These are phyloP conservation scores for Crithidia brevicula DNA, from an alignment of 208 protist genomes.

Conservation along the genomic window DNA sequence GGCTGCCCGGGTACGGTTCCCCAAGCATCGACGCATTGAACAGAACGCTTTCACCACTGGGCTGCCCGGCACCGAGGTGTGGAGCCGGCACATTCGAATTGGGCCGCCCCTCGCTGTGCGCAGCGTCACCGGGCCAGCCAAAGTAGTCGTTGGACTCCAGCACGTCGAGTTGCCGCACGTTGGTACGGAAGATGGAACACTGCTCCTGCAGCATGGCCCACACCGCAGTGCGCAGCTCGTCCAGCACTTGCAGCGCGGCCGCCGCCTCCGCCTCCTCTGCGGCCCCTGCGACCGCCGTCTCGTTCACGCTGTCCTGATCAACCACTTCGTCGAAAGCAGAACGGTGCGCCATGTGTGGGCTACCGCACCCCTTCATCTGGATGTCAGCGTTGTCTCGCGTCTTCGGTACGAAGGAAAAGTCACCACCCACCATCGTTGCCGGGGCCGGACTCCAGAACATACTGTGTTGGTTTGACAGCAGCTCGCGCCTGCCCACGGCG, in stretches of 20 bases:
- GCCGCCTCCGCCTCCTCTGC: constrained; percentile 15
- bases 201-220: constrained; percentile 35
- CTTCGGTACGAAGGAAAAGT: background rate
- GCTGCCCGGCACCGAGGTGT: background rate
- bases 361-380: background rate
- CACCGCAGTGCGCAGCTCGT: constrained; percentile 34
- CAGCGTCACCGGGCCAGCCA: constrained; percentile 1
- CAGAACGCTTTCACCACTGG: background rate
- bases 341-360: background rate
- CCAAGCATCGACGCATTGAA: background rate
- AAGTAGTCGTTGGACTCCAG: constrained; percentile 19
- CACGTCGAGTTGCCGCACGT: constrained; percentile 18
- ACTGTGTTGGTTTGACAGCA: constrained; percentile 19
- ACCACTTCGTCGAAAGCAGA: constrained; percentile 15
- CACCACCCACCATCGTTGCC: constrained; percentile 1
- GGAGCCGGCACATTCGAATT: background rate
- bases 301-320: constrained; percentile 9
- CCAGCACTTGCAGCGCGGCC: constrained; percentile 20
- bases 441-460: constrained; percentile 24
- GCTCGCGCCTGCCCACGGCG: background rate
- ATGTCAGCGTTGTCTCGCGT: background rate
- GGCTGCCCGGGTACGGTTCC: background rate
- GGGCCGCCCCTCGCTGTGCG: background rate
- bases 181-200: constrained; percentile 25
- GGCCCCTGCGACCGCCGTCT: constrained; percentile 2